Conservation (phyloP, 371 early-diverging fungal species). For the Conidiobolus incongruus region DNA sequence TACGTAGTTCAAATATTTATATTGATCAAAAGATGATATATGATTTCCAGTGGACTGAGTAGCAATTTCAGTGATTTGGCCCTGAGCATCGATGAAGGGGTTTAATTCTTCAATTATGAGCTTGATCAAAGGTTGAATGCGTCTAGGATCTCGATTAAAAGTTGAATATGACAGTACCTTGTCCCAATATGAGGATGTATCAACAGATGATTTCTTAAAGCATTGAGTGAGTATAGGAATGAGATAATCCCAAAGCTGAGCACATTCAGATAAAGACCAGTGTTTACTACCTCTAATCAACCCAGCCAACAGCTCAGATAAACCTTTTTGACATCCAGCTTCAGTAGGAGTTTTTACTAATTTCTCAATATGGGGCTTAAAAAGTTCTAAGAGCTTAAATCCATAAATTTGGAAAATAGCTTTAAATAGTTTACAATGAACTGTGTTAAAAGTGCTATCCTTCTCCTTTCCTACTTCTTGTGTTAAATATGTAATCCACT, state of each 20-base stretch:
- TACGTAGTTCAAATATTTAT: conserved; percentile 44
- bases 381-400: conserved; percentile 21
- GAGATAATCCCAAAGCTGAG: conserved; percentile 34
- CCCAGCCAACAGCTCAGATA: conserved; percentile 53
- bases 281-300: conserved; percentile 67
- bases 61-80: too few relatives aligned
- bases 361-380: conserved; percentile 20
- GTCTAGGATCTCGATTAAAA: conserved; percentile 37
- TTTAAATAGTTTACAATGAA: conserved; percentile 31
- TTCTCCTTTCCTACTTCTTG: conserved; percentile 29
- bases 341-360: conserved; percentile 27
- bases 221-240: conserved; percentile 21
- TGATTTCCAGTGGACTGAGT: conserved; percentile 47
- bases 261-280: conserved; percentile 26
- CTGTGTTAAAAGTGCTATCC: conserved; percentile 29
- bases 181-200: conserved; percentile 55
- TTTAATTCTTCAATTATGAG: conserved; percentile 18
- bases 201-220: conserved; percentile 30
- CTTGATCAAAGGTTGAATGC: conserved; percentile 42
- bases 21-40: conserved; percentile 61
- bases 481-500: conserved; percentile 22
- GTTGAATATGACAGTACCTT: not conserved
- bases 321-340: conserved; percentile 53
- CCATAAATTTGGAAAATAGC: conserved; percentile 42
- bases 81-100: too few relatives aligned